Base-by-base conservation (phyloP, 2,329 filamentous ascomycete species). In the Colletotrichum karsti region DNA sequence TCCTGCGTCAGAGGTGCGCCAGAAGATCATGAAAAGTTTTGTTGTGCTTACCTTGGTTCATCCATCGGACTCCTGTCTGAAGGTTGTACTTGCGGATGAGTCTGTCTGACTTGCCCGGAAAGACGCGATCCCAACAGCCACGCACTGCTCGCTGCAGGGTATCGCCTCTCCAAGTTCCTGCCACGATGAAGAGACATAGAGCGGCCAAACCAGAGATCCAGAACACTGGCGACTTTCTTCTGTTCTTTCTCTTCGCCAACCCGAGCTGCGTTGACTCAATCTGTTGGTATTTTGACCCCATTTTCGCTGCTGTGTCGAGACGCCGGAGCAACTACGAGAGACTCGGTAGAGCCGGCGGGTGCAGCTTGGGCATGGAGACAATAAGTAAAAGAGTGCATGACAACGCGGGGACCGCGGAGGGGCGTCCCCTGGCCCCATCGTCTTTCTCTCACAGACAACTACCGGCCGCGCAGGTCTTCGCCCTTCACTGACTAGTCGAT, bases 41-140 rank as follows among this genome's bases (percentile, higher is more conserved):
- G 8, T 9, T 12, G n/a, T 3, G 15, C 22, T 8, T 18, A 51
- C 63, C 63, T 63, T 33, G 63, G 35, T 63, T 63, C 63, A 67
- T 67, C 63, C 63, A 63, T 51, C 63, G 46, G 8, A 62, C 58
- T 50, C 63, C 63, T 2, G 50, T 26, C 42, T 51, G 42, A 13
- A 67, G 30, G 22, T 28, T 50, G 26, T 67, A 63, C 15, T 56
- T 30, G 44, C 63, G 51, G n/a, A 30, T 37, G 20, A 67, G 42
- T 10, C 26, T 50, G 24, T 50, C 59, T 18, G 39, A 41, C 20
- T 39, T 63, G n/a, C 26, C 15, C 1, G 39, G 4, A 2, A 24
- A 33, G 6, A 48, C 33, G 33, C n/a, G 33, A 13, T 35, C 28
- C 63, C 63, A 67, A 26, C 26, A 44, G 15, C 33, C 35, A n/a